These are phyloP conservation scores for Ailanthus altissimus DNA, from an alignment of 345 rosid species.

Conservation along the genomic window DNA sequence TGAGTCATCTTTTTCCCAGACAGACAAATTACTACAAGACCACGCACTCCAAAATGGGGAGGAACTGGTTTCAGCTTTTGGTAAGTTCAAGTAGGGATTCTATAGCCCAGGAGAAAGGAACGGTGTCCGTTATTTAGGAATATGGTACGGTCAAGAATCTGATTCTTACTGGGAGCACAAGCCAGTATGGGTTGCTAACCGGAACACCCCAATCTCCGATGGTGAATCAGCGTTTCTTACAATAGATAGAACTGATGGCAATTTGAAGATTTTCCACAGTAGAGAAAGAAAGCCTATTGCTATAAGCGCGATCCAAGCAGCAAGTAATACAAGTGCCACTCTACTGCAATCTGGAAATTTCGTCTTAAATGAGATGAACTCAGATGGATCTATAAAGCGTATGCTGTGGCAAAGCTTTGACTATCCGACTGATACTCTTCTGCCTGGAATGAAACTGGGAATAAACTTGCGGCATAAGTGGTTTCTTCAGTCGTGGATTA, in stretches of 20 bases:
- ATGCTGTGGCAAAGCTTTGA: background rate
- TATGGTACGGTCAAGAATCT: background rate
- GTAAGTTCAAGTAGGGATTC: slow-evolving; percentile 14
- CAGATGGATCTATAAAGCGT: slow-evolving; percentile 27
- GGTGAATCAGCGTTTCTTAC: background rate
- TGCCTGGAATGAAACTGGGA: slow-evolving; percentile 34
- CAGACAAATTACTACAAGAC: slow-evolving; percentile 14
- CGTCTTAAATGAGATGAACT: slow-evolving; percentile 32
- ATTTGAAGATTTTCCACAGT: slow-evolving; percentile 4
- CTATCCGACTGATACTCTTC: background rate
- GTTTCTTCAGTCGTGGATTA: slow-evolving; percentile 29
- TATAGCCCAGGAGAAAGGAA: background rate
- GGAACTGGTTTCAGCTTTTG: slow-evolving; percentile 16
- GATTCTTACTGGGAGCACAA: background rate
- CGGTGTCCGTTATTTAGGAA: slow-evolving; percentile 6
- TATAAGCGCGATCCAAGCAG: slow-evolving; percentile 11
- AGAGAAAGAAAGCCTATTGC: background rate
- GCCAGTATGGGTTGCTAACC: slow-evolving; percentile 10
- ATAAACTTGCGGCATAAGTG: slow-evolving; percentile 23
- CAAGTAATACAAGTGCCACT: slow-evolving; percentile 28
- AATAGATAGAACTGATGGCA: background rate
- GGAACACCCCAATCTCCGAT: background rate
- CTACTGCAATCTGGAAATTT: slow-evolving; percentile 41
- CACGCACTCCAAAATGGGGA: slow-evolving; percentile 12
- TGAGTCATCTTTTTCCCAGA: background rate